Conservation (phyloP, 495 filamentous ascomycete genomes). For the Penicillium angulare region DNA sequence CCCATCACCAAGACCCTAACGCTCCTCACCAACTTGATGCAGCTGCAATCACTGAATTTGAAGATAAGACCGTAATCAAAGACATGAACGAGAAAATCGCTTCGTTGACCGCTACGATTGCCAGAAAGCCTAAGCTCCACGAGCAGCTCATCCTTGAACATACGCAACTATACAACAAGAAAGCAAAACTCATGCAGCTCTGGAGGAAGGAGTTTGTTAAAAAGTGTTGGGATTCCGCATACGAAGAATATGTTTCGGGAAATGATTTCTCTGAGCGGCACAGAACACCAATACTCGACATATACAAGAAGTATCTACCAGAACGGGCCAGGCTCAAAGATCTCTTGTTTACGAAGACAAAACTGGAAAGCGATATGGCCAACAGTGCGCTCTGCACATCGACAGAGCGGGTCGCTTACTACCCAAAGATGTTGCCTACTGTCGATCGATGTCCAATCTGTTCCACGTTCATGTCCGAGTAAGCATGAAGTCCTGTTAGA, state of each 20-base stretch:
- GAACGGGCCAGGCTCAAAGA: slow-evolving; percentile 9
- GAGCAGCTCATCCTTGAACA: slow-evolving; percentile 7
- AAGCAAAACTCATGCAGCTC: slow-evolving; percentile 11
- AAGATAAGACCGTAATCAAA: slow-evolving; percentile 10
- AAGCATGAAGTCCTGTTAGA: not conserved
- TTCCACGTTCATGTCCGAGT: slow-evolving; percentile 6
- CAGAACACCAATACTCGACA: slow-evolving; percentile 14
- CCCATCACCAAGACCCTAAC: slow-evolving; percentile 21
- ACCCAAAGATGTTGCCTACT: slow-evolving; percentile 9
- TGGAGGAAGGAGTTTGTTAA: slow-evolving; percentile 14
- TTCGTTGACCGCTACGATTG: slow-evolving; percentile 12
- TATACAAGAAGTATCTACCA: slow-evolving; percentile 20
- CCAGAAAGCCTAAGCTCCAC: slow-evolving; percentile 4
- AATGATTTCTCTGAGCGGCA: slow-evolving; percentile 20
- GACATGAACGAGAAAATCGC: slow-evolving; percentile 15
- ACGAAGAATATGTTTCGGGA: slow-evolving; percentile 18
- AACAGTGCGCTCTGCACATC: slow-evolving; percentile 14
- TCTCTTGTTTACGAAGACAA: slow-evolving; percentile 12
- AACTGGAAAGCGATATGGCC: slow-evolving; percentile 22
- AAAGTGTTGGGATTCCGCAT: slow-evolving; percentile 18
- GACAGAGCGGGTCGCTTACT: slow-evolving; percentile 15
- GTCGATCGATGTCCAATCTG: slow-evolving; percentile 12
- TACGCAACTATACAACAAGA: slow-evolving; percentile 16
- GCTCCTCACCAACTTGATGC: slow-evolving; percentile 13
- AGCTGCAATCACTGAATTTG: slow-evolving; percentile 11